Evolutionary conservation across 1,139 yeast genomes (phyloP).

Genomic region (Maudiozyma humilis): DNA sequence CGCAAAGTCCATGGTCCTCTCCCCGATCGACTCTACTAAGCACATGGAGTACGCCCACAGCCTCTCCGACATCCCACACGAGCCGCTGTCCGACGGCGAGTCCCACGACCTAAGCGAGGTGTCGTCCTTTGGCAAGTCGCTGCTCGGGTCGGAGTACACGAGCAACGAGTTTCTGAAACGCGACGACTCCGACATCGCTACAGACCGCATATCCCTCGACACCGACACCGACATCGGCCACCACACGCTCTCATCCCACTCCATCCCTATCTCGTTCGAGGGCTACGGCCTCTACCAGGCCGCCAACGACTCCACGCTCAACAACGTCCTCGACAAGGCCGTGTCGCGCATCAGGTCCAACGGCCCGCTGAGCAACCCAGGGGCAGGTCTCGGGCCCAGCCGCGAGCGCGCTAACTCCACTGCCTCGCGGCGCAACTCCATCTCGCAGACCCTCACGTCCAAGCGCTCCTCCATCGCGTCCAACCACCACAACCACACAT

Average conservation of each 20-base stretch:
- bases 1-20: conserved; percentile 7
- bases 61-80: conserved; percentile 5
- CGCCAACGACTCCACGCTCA: conserved; percentile 22
- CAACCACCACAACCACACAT: neutral
- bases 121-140: conserved; percentile 34
- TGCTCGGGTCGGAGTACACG: conserved; percentile 35
- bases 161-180: conserved; percentile 26
- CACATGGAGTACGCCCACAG: conserved; percentile 6
- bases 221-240: conserved; percentile 17
- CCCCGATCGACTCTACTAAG: conserved; percentile 4
- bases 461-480: conserved; percentile 9
- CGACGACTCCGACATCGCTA: conserved; percentile 16
- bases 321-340: conserved; percentile 22
- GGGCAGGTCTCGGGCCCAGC: too few relatives aligned
- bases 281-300: conserved; percentile 24
- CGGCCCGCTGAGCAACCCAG: conserved; percentile 2
- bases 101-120: conserved; percentile 24
- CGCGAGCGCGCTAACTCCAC: conserved; percentile 9
- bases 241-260: conserved; percentile 17
- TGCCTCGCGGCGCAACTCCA: conserved; percentile 9
- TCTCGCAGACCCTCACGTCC: conserved; percentile 7
- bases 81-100: conserved; percentile 7
- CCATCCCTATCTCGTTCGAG: conserved; percentile 23
- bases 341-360: conserved; percentile 15
- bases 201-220: conserved; percentile 14